These are phyloP conservation scores for Aspergillus bertholletiae DNA, from an alignment of 495 filamentous ascomycete species.

Conservation along the genomic window DNA sequence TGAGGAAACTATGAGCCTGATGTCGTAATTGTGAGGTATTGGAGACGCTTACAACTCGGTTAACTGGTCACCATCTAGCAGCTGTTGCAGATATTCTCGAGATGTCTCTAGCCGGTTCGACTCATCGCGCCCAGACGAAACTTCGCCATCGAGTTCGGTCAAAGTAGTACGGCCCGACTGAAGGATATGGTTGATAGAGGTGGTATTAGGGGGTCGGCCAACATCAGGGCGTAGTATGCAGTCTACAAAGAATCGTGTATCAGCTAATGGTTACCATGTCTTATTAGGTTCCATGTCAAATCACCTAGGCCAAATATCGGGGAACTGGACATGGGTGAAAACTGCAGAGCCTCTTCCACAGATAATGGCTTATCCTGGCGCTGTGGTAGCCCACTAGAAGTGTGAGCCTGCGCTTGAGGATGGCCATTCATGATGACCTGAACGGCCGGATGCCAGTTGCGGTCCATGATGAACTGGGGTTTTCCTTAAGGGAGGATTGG, in stretches of 20 bases:
- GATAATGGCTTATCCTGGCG: conserved; percentile 45
- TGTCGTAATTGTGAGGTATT: conserved; percentile 7
- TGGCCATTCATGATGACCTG: conserved; percentile 45
- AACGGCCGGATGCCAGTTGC: conserved; percentile 37
- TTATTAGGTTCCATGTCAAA: conserved; percentile 15
- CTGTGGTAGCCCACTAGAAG: conserved; percentile 24
- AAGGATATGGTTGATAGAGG: conserved; percentile 43
- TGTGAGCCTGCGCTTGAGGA: conserved; percentile 26
- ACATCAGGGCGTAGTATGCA: conserved; percentile 39
- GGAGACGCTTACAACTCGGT: conserved; percentile 63
- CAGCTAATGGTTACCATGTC: conserved; percentile 15
- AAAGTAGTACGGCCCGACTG: conserved; percentile 42
- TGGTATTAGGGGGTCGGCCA: conserved; percentile 38
- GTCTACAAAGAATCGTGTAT: conserved; percentile 25
- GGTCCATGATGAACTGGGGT: conserved; percentile 34
- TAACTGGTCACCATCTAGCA: conserved; percentile 62
- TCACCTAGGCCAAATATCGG: conserved; percentile 81
- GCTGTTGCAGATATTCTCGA: conserved; percentile 64
- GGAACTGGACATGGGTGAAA: conserved; percentile 86
- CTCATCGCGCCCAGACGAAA: conserved; percentile 33
- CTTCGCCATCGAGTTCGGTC: conserved; percentile 38
- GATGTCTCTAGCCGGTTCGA: conserved; percentile 42
- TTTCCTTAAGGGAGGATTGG: conserved; percentile 14
- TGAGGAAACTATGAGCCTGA: conserved; percentile 28
- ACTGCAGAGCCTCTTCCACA: conserved; percentile 84